Evolutionary conservation across 768 basidiomycete genomes (phyloP).

Genomic region (Tricholoma sp.): DNA sequence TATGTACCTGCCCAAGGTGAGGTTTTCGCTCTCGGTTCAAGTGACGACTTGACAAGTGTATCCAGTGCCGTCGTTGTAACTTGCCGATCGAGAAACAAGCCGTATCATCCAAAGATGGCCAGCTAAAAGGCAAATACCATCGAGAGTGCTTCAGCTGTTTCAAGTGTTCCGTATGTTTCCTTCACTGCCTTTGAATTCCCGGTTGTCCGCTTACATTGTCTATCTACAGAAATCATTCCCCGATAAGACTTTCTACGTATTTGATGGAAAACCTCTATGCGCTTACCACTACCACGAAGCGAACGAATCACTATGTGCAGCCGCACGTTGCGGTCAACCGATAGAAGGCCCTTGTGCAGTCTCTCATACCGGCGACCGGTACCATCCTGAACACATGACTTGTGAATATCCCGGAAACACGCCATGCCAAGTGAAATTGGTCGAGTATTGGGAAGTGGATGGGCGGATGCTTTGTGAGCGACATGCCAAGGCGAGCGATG

Average conservation of each 20-base stretch:
- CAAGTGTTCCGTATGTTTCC: conserved; percentile 60
- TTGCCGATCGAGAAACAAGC: conserved; percentile 87
- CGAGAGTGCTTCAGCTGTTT: conserved; percentile 87
- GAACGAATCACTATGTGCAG: conserved; percentile 84
- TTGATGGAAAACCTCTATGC: conserved; percentile 86
- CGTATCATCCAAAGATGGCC: conserved; percentile 87
- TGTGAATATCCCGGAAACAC: conserved; percentile 63
- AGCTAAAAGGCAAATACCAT: conserved; percentile 95
- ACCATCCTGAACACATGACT: conserved; percentile 83
- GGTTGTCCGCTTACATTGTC: neutral
- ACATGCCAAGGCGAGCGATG: conserved; percentile 48
- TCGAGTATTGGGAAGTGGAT: conserved; percentile 89
- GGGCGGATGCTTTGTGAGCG: conserved; percentile 82
- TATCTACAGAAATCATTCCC: conserved; percentile 74
- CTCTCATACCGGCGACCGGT: conserved; percentile 73
- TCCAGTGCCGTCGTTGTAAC: conserved; percentile 82
- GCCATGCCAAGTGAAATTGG: conserved; percentile 50
- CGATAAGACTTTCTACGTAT: conserved; percentile 88
- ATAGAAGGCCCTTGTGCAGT: conserved; percentile 94
- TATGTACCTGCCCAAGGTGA: conserved; percentile 89
- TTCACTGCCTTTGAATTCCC: conserved; percentile 1
- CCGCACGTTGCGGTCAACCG: conserved; percentile 73
- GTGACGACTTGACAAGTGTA: conserved; percentile 3
- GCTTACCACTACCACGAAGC: conserved; percentile 91
- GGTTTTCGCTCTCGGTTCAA: conserved; percentile 17